Percentiles rank a stretch among this genome's conserved stretches.
These are phyloP conservation scores for Metschnikowia noctiluminum DNA, from an alignment of 805 yeast species.

Conservation along the genomic window DNA sequence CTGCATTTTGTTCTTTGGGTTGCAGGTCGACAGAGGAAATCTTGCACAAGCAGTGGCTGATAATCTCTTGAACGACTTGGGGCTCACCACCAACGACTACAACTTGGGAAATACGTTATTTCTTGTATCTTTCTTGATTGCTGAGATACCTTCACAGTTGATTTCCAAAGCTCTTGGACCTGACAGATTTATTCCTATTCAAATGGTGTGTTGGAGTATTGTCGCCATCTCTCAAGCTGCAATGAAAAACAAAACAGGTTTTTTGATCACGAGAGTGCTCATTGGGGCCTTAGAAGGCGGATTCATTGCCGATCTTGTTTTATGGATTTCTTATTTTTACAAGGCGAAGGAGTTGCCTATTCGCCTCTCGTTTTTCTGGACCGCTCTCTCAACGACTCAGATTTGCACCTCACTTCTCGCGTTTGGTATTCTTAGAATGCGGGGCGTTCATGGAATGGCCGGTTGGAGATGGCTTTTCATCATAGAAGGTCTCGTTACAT, in stretches of 20 bases:
- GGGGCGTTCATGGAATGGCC: conserved; percentile 41
- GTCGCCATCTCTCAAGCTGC: conserved; percentile 53
- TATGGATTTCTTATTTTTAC: conserved; percentile 67
- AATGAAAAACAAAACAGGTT: conserved; percentile 39
- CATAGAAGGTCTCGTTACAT: conserved; percentile 59
- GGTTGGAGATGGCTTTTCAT: conserved; percentile 69
- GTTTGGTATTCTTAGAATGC: conserved; percentile 51
- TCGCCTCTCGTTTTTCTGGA: conserved; percentile 59
- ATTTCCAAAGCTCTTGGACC: conserved; percentile 63
- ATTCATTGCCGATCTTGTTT: conserved; percentile 45
- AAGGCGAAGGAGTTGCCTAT: conserved; percentile 55
- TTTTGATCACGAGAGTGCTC: conserved; percentile 47
- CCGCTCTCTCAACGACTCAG: conserved; percentile 48
- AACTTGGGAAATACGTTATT: conserved; percentile 58
- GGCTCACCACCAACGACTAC: conserved; percentile 53
- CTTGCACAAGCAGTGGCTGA: conserved; percentile 58
- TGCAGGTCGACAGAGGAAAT: conserved; percentile 59
- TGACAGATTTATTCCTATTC: conserved; percentile 59
- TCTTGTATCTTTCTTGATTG: conserved; percentile 47
- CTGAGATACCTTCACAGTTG: conserved; percentile 66
- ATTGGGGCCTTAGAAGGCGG: conserved; percentile 66
- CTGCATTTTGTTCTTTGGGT: conserved; percentile 54
- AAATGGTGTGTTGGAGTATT: conserved; percentile 53
- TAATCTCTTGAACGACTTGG: conserved; percentile 49
- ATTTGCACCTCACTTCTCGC: conserved; percentile 47